Evolutionary conservation across 2,329 filamentous ascomycete species (phyloP).

Genomic region (Fusarium gaditjirri): DNA sequence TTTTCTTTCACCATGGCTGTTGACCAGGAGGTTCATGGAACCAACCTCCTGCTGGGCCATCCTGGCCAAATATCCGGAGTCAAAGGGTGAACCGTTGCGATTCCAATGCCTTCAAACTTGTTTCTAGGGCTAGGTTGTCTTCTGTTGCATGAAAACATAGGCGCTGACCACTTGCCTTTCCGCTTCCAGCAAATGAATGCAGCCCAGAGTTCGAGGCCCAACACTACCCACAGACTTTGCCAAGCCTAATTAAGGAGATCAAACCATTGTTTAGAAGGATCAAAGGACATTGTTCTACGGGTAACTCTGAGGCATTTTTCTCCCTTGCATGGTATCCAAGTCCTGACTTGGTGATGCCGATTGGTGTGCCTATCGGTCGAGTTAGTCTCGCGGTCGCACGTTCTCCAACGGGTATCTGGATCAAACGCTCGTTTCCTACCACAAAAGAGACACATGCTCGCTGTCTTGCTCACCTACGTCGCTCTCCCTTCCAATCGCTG

Average conservation of each 20-base stretch:
- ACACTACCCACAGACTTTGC: slow-evolving; percentile 47
- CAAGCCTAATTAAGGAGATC: slow-evolving; percentile 48
- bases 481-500: slow-evolving; percentile 48
- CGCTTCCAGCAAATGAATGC: slow-evolving; percentile 47
- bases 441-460: slow-evolving; percentile 48
- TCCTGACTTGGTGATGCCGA: slow-evolving; percentile 54
- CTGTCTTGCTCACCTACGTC: slow-evolving; percentile 52
- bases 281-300: slow-evolving; percentile 53
- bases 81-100: slow-evolving; percentile 19
- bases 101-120: slow-evolving; percentile 34
- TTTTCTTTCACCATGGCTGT: slow-evolving; percentile 47
- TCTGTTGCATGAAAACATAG: slow-evolving; percentile 50
- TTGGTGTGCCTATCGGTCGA: slow-evolving; percentile 57
- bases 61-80: slow-evolving; percentile 38
- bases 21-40: slow-evolving; percentile 50
- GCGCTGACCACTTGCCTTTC: slow-evolving; percentile 52
- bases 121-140: slow-evolving; percentile 47
- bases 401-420: slow-evolving; percentile 57
- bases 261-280: slow-evolving; percentile 52
- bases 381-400: slow-evolving; percentile 55
- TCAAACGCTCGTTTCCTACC: slow-evolving; percentile 51
- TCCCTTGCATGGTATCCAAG: slow-evolving; percentile 56
- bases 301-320: slow-evolving; percentile 54
- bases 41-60: slow-evolving; percentile 53
- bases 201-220: slow-evolving; percentile 47